Base-by-base conservation (phyloP, 2,329 filamentous ascomycete species). In the Thermomyces lanuginosus region DNA sequence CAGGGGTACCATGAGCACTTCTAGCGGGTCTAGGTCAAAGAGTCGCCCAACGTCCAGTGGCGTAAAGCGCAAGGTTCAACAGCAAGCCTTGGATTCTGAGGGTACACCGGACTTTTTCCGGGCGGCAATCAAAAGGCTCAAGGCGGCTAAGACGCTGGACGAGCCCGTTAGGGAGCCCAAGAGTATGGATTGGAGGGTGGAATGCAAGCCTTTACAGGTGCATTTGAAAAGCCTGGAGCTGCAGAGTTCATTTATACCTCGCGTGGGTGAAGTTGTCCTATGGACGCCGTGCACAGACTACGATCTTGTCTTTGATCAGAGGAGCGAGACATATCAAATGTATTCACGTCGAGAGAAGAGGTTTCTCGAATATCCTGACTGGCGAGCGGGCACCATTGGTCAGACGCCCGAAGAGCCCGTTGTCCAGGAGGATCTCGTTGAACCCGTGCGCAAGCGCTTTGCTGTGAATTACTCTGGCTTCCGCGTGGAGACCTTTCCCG, bases 371-470 rank as follows among this genome's bases (percentile, higher is more conserved):
- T 36, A 39, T 10, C 63, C 66, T 1, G 30, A 44, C 5, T 74
- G 69, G 69, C 60, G 67, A 36, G 69, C 63, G 1, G 69, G 68
- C 1, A 50, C 70, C 1, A 49, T 74, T 7, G 59, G 61, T 1
- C 61, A 72, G 39, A 45, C 55, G 3, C 60, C 68, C 1, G 46
- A 53, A 1, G 58, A 63, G 13, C 40, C 55, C 1, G 39, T 46
- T 2, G 41, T 48, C 6, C 46, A 60, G 9, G 48, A 59, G n/a
- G 64, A 70, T 30, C 44, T 70, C 2, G 41, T 55, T 12, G 36
- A 47, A 3, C 43, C 56, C 8, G 45, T 54, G 2, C 27, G 46
- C 0, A 58, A 61, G 24, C 38, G 48, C 18, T 49, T 40, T 17
- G 55, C 47, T 8, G 43, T 69, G 8, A 64, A 58, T 28, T 59